Evolutionary conservation across 805 yeast species (phyloP).

Genomic region (Deakozyma indianensis): DNA sequence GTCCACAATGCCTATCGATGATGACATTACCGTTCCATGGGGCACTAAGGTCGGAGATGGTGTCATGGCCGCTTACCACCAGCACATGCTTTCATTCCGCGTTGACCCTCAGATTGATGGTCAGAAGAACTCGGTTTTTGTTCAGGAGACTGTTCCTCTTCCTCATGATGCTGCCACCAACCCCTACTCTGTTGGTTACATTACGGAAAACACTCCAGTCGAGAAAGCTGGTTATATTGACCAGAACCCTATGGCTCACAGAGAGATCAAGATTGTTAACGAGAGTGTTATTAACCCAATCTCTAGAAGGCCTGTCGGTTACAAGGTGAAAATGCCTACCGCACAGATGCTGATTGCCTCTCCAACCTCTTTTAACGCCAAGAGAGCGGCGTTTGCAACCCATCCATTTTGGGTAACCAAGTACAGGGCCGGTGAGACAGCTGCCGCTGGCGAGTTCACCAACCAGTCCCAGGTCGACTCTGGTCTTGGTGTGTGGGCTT

Average conservation of each 20-base stretch:
- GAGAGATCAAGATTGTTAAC: conserved; percentile 62
- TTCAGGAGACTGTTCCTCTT: conserved; percentile 55
- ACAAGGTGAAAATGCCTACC: conserved; percentile 61
- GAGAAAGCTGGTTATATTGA: conserved; percentile 61
- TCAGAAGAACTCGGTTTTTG: conserved; percentile 57
- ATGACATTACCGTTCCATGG: conserved; percentile 47
- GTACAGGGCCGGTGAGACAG: conserved; percentile 55
- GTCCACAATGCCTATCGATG: conserved; percentile 74
- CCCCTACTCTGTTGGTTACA: conserved; percentile 59
- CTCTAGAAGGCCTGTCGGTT: conserved; percentile 60
- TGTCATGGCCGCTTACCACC: conserved; percentile 74
- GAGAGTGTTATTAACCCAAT: conserved; percentile 57
- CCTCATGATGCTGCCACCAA: conserved; percentile 37
- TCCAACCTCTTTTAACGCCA: conserved; percentile 45
- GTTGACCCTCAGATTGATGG: conserved; percentile 76
- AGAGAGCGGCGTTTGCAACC: conserved; percentile 62
- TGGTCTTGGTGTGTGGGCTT: conserved; percentile 25
- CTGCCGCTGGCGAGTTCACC: conserved; percentile 77
- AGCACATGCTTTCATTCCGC: conserved; percentile 67
- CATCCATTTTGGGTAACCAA: conserved; percentile 74
- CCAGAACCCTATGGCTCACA: conserved; percentile 60
- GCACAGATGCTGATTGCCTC: conserved; percentile 62
- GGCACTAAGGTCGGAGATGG: conserved; percentile 70
- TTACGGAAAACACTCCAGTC: conserved; percentile 43
- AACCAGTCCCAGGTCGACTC: conserved; percentile 64